A percentile compares a stretch with the other conserved stretches of the same genome.
Evolutionary conservation across 768 basidiomycete species (phyloP).

Genomic region (Leccinellum albellum): DNA sequence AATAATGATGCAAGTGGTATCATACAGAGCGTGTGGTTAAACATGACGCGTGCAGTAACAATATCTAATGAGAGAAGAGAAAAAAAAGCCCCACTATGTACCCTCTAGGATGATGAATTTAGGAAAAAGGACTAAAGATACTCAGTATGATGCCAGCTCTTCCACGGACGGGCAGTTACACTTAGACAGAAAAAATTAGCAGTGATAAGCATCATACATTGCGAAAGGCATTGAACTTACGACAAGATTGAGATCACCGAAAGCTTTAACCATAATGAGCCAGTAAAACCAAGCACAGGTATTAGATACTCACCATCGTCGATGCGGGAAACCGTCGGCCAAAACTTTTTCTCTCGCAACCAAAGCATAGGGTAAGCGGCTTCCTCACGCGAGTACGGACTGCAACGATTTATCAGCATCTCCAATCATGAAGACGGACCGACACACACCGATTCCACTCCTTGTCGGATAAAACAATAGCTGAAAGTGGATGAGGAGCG

Average conservation of each 20-base stretch:
- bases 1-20: slow-evolving; percentile 26
- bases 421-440: background rate
- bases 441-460: slow-evolving; percentile 79
- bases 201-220: background rate
- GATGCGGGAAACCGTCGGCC: slow-evolving; percentile 89
- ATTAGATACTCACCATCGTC: slow-evolving; percentile 75
- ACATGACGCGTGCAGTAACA: slow-evolving; percentile 40
- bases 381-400: slow-evolving; percentile 84
- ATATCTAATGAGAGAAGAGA: slow-evolving; percentile 50
- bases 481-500: slow-evolving; percentile 85
- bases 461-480: slow-evolving; percentile 64
- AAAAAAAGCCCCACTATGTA: slow-evolving; percentile 36
- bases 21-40: slow-evolving; percentile 59
- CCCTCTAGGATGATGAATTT: slow-evolving; percentile 24
- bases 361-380: slow-evolving; percentile 89
- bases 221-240: slow-evolving; percentile 43
- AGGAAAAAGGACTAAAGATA: slow-evolving; percentile 17
- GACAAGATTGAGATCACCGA: slow-evolving; percentile 88
- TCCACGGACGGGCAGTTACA: slow-evolving; percentile 87
- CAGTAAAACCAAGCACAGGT: background rate
- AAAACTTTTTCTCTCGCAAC: slow-evolving; percentile 89
- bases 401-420: slow-evolving; percentile 27
- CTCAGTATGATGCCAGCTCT: slow-evolving; percentile 51
- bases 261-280: slow-evolving; percentile 48
- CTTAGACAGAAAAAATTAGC: slow-evolving; percentile 35